Evolutionary conservation across 208 protist species (phyloP).

Genomic region (Porcisia deanei): DNA sequence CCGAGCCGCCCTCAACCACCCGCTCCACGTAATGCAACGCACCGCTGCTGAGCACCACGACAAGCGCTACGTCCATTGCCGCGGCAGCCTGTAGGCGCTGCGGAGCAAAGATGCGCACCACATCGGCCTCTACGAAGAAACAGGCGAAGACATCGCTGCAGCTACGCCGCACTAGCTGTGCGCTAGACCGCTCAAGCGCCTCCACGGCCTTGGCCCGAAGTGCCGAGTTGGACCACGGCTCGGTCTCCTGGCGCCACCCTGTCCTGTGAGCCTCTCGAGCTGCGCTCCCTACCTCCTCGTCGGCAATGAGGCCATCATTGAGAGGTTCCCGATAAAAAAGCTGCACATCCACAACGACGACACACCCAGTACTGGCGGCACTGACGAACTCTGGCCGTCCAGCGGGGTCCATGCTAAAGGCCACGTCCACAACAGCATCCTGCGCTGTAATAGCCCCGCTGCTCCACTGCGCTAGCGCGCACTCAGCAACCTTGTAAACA

Average conservation of each 20-base stretch:
- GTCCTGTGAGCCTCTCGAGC: not conserved
- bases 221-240: conserved; percentile 6
- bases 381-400: conserved; percentile 62
- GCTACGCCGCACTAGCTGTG: conserved; percentile 13
- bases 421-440: conserved; percentile 48
- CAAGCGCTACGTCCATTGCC: conserved; percentile 59
- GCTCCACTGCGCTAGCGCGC: conserved; percentile 30
- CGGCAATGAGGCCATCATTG: not conserved
- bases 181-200: conserved; percentile 30
- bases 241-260: not conserved
- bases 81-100: conserved; percentile 55
- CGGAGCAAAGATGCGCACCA: conserved; percentile 64
- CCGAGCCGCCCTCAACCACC: conserved; percentile 48
- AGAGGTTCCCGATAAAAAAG: conserved; percentile 2
- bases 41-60: conserved; percentile 59
- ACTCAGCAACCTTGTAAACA: conserved; percentile 43
- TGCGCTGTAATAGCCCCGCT: conserved; percentile 30
- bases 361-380: conserved; percentile 39
- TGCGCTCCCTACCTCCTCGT: not conserved
- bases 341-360: conserved; percentile 54
- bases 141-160: conserved; percentile 41
- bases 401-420: conserved; percentile 60
- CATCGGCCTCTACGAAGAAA: conserved; percentile 38
- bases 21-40: conserved; percentile 68
- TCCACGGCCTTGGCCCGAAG: conserved; percentile 37